Evolutionary conservation across 768 basidiomycete genomes (phyloP), one percentile per base, ranked within the genome.

Genomic region (Psilocybe sp.): DNA sequence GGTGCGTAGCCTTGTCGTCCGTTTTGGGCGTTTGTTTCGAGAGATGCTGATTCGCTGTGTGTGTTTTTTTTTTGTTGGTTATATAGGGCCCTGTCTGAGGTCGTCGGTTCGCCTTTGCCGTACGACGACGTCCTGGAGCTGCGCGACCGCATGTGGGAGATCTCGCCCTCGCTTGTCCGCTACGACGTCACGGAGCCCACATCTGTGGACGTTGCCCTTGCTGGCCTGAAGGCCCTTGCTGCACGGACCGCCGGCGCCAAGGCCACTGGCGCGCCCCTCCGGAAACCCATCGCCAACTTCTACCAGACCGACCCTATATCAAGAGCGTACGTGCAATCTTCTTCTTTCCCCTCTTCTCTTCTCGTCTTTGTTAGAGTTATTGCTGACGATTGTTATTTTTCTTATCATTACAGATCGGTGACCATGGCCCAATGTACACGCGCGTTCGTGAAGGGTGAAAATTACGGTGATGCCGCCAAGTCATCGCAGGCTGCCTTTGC

Each of bases 291-390:
- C 56, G 58, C 70, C 44, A 97, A 97, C 73, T 98, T 98, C 71
- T 99, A 98, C 71, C 86, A 92, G 70, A 98, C 96, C 9, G 96
- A 98, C 68, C 83, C 90, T 20, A 92, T 98, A 64, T 94, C 92
- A 39, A 77, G 95, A 77, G 90, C 92, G 82, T 94, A 60, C 69
- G 92, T 88, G 18, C 28, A 44, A 37, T 43, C 19, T 47, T 7
- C 43, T 47, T 38, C 31, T 23, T 36, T 6, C 36, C 36, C 43
- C 50, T 28, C 13, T 16, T 39, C 18, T 28, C 14, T 23, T 35
- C 28, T 23, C 18, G 8, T 31, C 46, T 41, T 44, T 18, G 16
- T 47, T 35, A 2, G 2, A 20, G 23, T 8, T 33, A n/a, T 32
- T 19, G 19, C 28, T 52, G 15, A 48, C 44, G 39, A n/a, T n/a